A percentile compares a stretch with the other conserved stretches of the same genome.
Evolutionary conservation across 179 eudicot species (phyloP).

Genomic region (Drosera spatulata): DNA sequence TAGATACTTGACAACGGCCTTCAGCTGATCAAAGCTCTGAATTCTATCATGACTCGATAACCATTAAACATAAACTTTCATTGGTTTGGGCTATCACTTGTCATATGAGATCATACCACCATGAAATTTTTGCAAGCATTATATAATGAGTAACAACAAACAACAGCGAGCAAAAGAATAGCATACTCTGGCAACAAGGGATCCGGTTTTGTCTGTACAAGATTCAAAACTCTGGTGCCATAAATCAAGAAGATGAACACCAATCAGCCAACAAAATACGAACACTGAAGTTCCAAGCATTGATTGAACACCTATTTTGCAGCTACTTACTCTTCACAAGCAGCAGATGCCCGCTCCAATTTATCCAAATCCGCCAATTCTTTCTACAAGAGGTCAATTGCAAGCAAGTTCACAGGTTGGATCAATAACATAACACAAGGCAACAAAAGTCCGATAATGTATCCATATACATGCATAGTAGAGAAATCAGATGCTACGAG

Average conservation of each 20-base stretch:
- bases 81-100: conserved; percentile 16
- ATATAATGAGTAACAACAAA: background rate
- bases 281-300: background rate
- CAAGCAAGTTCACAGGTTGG: background rate
- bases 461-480: background rate
- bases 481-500: too few relatives aligned
- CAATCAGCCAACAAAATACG: background rate
- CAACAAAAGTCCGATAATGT: background rate
- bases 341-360: conserved; percentile 49
- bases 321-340: conserved; percentile 63
- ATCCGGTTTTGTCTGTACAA: conserved; percentile 60
- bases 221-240: conserved; percentile 25
- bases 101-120: conserved; percentile 4
- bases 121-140: background rate
- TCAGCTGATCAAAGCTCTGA: too few relatives aligned
- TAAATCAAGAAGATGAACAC: background rate
- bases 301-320: background rate
- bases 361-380: conserved; percentile 63
- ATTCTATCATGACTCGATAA: too few relatives aligned
- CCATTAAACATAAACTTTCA: too few relatives aligned
- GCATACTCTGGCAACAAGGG: conserved; percentile 57
- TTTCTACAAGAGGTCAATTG: conserved; percentile 25
- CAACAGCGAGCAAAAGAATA: background rate
- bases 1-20: too few relatives aligned
- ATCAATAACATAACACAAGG: background rate